These are phyloP conservation scores for Colletotrichum sp. DNA, from an alignment of 2,329 filamentous ascomycete genomes.

Conservation along the genomic window DNA sequence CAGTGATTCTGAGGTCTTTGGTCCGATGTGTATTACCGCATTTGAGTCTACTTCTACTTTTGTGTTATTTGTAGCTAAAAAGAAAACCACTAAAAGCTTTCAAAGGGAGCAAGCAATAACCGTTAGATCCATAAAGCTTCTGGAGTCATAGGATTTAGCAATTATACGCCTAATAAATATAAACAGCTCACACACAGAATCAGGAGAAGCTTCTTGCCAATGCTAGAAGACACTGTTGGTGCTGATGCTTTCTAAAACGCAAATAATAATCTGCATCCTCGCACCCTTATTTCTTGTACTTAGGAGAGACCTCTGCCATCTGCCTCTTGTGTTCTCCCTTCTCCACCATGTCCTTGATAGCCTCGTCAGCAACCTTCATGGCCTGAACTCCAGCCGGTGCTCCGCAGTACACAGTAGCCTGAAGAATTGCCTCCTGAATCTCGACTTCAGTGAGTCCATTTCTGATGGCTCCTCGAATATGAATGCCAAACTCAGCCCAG, in stretches of 20 bases:
- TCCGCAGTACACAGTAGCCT: conserved; percentile 46
- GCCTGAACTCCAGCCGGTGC: conserved; percentile 44
- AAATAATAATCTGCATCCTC: rapidly evolving
- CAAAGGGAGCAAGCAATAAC: no score
- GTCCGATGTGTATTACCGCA: neutral
- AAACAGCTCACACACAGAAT: neutral
- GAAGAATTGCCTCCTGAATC: conserved; percentile 56
- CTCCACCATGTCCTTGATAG: conserved; percentile 28
- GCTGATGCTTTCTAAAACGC: neutral
- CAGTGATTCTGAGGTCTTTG: neutral
- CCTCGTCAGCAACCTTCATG: conserved; percentile 28
- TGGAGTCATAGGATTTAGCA: no score
- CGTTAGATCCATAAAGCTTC: no score
- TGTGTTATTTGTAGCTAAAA: no score
- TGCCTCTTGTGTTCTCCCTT: conserved; percentile 29
- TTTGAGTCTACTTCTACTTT: neutral
- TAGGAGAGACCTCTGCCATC: conserved; percentile 12
- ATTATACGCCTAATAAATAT: neutral
- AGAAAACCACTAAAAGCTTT: no score
- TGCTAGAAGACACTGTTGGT: neutral
- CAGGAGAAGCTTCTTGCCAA: neutral
- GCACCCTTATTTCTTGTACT: neutral
- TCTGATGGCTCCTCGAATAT: conserved; percentile 64
- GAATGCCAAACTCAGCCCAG: conserved; percentile 61
- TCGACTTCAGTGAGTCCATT: conserved; percentile 65